Base-by-base conservation (phyloP, 192 early-diverging fungal species). In the Endogone sp. region DNA sequence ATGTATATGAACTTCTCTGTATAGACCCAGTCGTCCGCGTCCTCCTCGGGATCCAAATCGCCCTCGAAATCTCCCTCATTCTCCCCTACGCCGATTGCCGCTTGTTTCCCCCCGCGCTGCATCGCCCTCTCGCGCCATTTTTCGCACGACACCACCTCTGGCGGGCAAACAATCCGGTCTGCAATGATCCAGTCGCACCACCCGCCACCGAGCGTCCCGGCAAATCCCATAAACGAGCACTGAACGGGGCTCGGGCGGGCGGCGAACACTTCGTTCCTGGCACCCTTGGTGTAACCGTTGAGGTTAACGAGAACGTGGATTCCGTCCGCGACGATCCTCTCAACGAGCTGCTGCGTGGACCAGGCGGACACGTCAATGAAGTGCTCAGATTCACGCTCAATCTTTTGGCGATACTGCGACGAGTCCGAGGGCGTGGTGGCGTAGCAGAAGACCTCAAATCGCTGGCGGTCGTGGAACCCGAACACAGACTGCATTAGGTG, bases 281-380 rank as follows among this genome's bases (percentile, higher is more conserved):
- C 96, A 24, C 95, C 95, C 70, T 95, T 95, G n/a, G 96, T 98
- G 76, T 98, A 97, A 28, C 96, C 96, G 74, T 98, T 98, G 60
- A 98, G 80, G 65, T 98, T 96, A 69, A 94, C 87, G 24, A 98
- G 81, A 8, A 98, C 84, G 70, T 98, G 96, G 67, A 95, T 93
- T 31, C 86, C 81, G 69, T 98, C 95, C 16, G 72, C 61, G 6
- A 81, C 78, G 44, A 98, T 85, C 9, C 81, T 84, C 67, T 92
- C 89, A 11, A 94, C 89, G 67, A 96, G 88, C 20, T 88, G 80
- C 70, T 93, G 83, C 26, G 83, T 85, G 25, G 86, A 79, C 90
- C 91, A 93, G 10, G 76, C 72, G 2, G 80, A 79, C 29, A 93
- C 92, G 75, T 96, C 91, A 3, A 93, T 26, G 80, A 96, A 95